phyloP scores from a whole-genome alignment of 2,329 filamentous ascomycete genomes.

The Aspergillus tubingensis region DNA sequence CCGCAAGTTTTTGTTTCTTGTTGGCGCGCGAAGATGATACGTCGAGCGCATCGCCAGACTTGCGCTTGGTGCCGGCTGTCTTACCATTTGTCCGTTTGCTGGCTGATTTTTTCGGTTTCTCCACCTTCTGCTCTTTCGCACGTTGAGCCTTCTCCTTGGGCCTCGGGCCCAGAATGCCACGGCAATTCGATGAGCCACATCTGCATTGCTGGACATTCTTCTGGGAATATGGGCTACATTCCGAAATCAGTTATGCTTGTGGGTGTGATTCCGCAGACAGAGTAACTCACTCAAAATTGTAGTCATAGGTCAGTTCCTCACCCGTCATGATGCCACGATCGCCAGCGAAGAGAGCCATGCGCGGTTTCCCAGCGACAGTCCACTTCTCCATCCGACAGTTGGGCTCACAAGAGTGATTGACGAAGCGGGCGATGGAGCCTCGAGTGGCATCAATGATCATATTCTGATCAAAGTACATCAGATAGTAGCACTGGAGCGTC shows the following conservation, averaged over 20 bases:
- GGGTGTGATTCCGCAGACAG: background rate
- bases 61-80: slow-evolving; percentile 36
- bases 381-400: slow-evolving; percentile 99
- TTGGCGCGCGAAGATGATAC: slow-evolving; percentile 31
- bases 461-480: slow-evolving; percentile 98
- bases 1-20: slow-evolving; percentile 35
- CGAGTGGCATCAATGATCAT: slow-evolving; percentile 98
- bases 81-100: slow-evolving; percentile 22
- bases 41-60: slow-evolving; percentile 29
- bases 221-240: slow-evolving; percentile 55
- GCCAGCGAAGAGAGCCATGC: slow-evolving; percentile 95
- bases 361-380: slow-evolving; percentile 88
- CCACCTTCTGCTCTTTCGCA: slow-evolving; percentile 29
- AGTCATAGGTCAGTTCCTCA: slow-evolving; percentile 94
- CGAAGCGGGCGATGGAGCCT: slow-evolving; percentile 93
- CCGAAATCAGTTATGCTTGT: slow-evolving; percentile 16
- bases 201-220: slow-evolving; percentile 66
- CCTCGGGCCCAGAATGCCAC: slow-evolving; percentile 62
- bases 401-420: slow-evolving; percentile 95
- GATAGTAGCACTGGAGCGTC: slow-evolving; percentile 77
- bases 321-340: slow-evolving; percentile 88
- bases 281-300: slow-evolving; percentile 65
- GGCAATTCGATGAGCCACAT: slow-evolving; percentile 62
- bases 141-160: slow-evolving; percentile 51
- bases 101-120: slow-evolving; percentile 28